phyloP scores from a whole-genome alignment of 2,329 filamentous ascomycete genomes.

The Pseudogymnoascus sp. region DNA sequence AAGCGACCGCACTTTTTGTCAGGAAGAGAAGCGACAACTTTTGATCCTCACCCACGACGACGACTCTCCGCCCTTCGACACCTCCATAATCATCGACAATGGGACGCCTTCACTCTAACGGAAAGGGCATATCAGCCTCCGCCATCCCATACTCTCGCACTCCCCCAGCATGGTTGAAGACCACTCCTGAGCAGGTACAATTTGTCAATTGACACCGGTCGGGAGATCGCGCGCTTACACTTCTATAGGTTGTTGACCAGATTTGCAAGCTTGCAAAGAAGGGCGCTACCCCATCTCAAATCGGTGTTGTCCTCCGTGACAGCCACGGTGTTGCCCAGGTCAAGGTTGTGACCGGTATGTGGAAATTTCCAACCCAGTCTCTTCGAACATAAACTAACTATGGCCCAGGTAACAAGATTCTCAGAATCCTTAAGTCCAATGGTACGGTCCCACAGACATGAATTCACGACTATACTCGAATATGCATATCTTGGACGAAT shows the following conservation, averaged over 20 bases:
- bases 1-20: conserved; percentile 10
- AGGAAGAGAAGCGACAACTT: conserved; percentile 16
- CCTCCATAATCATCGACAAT: conserved; percentile 44
- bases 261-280: conserved; percentile 99
- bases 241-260: conserved; percentile 72
- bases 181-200: conserved; percentile 73
- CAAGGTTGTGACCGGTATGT: conserved; percentile 89
- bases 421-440: conserved; percentile 94
- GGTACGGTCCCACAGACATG: conserved; percentile 58
- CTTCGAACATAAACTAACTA: conserved; percentile 31
- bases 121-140: conserved; percentile 97
- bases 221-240: not conserved
- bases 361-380: conserved; percentile 16
- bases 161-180: conserved; percentile 94
- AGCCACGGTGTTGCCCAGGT: conserved; percentile 97
- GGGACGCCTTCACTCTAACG: conserved; percentile 98
- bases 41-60: conserved; percentile 22
- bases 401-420: conserved; percentile 89
- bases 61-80: conserved; percentile 13
- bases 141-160: conserved; percentile 95
- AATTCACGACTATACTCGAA: conserved; percentile 16
- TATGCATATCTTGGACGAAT: conserved; percentile 18
- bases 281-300: conserved; percentile 97
- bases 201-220: not conserved
- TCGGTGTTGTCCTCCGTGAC: conserved; percentile 97